Evolutionary conservation across 176 grass and related monocot species (phyloP), one percentile per base, ranked within the genome.

Genomic region (Raddia guianensis): DNA sequence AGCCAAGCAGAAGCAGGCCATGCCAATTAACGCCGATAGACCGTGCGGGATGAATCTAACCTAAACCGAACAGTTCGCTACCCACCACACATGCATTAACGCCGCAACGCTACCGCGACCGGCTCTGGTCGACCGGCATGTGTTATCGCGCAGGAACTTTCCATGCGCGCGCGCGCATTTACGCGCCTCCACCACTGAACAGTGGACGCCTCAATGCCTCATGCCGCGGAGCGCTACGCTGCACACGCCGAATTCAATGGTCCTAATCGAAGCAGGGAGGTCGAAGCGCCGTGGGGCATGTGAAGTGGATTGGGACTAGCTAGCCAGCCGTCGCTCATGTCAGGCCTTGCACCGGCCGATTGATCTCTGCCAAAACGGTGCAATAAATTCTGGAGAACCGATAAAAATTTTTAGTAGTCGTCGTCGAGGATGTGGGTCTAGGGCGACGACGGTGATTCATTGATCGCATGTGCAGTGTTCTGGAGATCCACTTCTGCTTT

Each of bases 321-420:
- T 59, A 40, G 43, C 56, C 75, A 55, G 43, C 56, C 75, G 47
- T 55, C 9, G 57, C 67, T 57, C 49, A 58, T 57, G 59, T 68
- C 61, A 40, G 81, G 40, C 9, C 44, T 62, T 81, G 44, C 79
- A 34, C 54, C 55, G 49, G 18, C 32, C 50, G 21, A 62, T 55
- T 27, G 3, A 67, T 68, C 80, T 72, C 86, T 88, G 84, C 75
- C 81, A 80, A 84, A 66, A 69, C 86, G 86, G 86, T 84, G 86
- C 81, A 84, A 84, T 88, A 88, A 88, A 88, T 84, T n/a, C 6
- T 7, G 44, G 6, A 9, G 33, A 59, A 18, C 51, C 11, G 73
- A 75, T 80, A 69, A 88, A 88, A 84, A 37, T 49, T 9, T 49
- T 9, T 15, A 47, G 42, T 11, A 58, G 21, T 3, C 7, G 9